Percentiles rank a stretch among this genome's conserved stretches.
Conservation (phyloP, 2,329 filamentous ascomycete genomes). For the Coniochaeta sp. region DNA sequence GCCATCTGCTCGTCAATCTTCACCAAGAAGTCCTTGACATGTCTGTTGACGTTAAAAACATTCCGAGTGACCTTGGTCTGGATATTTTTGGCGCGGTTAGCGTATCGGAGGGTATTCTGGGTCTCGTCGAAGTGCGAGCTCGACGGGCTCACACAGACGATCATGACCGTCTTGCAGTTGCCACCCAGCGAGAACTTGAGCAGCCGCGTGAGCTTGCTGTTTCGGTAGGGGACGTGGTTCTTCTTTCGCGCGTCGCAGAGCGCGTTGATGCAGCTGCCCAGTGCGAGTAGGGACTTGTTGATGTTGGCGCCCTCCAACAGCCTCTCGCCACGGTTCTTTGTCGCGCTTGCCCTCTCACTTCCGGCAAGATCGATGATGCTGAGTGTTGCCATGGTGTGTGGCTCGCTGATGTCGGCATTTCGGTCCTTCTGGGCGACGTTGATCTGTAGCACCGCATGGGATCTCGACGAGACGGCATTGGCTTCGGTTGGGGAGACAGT, state of each 20-base stretch:
- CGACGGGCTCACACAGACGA: conserved; percentile 94
- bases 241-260: conserved; percentile 87
- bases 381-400: conserved; percentile 94
- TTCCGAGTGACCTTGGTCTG: conserved; percentile 99
- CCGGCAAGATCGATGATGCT: conserved; percentile 98
- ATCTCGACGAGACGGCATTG: conserved; percentile 94
- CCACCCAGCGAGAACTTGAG: conserved; percentile 96
- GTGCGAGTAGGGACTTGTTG: conserved; percentile 92
- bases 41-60: conserved; percentile 96
- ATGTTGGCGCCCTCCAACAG: conserved; percentile 95
- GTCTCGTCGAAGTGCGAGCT: conserved; percentile 97
- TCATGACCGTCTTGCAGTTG: conserved; percentile 99
- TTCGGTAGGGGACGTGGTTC: conserved; percentile 93
- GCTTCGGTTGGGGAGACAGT: conserved; percentile 96
- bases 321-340: conserved; percentile 90
- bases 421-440: conserved; percentile 92
- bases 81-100: conserved; percentile 97
- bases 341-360: conserved; percentile 91
- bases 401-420: conserved; percentile 86
- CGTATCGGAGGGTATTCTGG: conserved; percentile 94
- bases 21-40: conserved; percentile 98
- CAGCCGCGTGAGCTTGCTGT: conserved; percentile 91
- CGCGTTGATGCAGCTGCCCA: conserved; percentile 97
- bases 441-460: conserved; percentile 94
- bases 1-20: conserved; percentile 98